These are phyloP conservation scores for Monosporascus sp. DNA, from an alignment of 2,329 filamentous ascomycete species.

Conservation along the genomic window DNA sequence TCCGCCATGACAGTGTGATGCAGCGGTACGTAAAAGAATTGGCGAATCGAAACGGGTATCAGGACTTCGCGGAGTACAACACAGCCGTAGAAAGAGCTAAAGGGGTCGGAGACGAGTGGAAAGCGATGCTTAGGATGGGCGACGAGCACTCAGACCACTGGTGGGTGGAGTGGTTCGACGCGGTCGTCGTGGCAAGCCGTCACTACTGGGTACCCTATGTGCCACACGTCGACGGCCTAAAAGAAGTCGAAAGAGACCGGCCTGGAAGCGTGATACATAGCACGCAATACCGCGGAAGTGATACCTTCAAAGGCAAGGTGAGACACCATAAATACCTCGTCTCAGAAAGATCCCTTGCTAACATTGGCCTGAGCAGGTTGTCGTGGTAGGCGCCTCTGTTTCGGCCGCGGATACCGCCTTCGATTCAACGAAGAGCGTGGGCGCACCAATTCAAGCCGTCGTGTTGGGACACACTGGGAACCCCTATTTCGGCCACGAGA, in stretches of 20 bases:
- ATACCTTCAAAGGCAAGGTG: conserved; percentile 41
- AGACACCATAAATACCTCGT: conserved; percentile 5
- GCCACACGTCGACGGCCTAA: conserved; percentile 42
- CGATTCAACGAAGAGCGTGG: conserved; percentile 8
- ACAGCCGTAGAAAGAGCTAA: conserved; percentile 57
- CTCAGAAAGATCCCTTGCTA: not conserved
- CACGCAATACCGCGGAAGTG: conserved; percentile 45
- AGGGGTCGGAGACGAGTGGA: conserved; percentile 46
- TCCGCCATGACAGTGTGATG: conserved; percentile 55
- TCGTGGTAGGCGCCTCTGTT: conserved; percentile 59
- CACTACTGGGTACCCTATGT: conserved; percentile 54
- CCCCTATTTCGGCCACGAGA: conserved; percentile 21
- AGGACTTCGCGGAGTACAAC: conserved; percentile 45
- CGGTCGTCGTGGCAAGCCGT: conserved; percentile 54
- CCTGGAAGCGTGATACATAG: conserved; percentile 50
- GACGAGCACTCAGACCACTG: conserved; percentile 43
- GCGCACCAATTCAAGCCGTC: conserved; percentile 19
- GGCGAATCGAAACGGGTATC: conserved; percentile 46
- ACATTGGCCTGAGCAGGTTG: conserved; percentile 39
- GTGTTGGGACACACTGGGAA: conserved; percentile 18
- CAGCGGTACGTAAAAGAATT: conserved; percentile 48
- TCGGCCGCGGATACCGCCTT: conserved; percentile 52
- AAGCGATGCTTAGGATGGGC: conserved; percentile 42
- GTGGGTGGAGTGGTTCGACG: conserved; percentile 60
- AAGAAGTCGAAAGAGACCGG: conserved; percentile 36